Base-by-base conservation (phyloP, 257 asterid genomes). In the Solanum pennellii region DNA sequence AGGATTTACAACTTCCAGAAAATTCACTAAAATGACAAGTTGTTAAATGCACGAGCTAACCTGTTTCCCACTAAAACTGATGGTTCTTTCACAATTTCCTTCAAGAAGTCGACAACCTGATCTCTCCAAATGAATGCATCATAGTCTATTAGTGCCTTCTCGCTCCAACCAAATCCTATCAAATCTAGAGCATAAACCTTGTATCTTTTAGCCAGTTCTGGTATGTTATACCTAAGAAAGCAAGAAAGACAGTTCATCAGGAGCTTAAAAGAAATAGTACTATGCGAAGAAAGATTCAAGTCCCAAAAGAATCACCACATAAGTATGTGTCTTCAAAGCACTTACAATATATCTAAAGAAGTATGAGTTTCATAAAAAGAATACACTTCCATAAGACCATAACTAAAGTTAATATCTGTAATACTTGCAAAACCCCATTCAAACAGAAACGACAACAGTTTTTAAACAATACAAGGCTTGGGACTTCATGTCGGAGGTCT, bases 161-260 rank as follows among this genome's bases (percentile, higher is more conserved):
- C 99, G n/a, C 99, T 96, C 99, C 99, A 96, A 60, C 98, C 99
- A 86, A 96, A 96, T 20, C 99, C 99, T 39, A 96, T 89, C 92
- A 96, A 93, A 92, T 96, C 98, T 39, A 96, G 23, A 31, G 99
- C 99, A 71, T 96, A 96, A 10, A 96, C 98, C 94, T 95, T 95
- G 91, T 94, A 94, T 4, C 88, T 92, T 89, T 95, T 96, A 52
- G 99, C 96, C 92, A 94, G 88, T 88, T 93, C 98, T 77, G 99
- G 99, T 85, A 95, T 95, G 86, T 95, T 96, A 93, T 95, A 95
- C 94, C 99, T 94, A 83, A 82, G 35, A 75, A 44, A 83, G 66
- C 16, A 62, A 75, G 84, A 52, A 86, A 73, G 6, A 45, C 71
- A 52, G 47, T 16, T 75, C 82, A 84, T 83, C 84, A 84, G 65